phyloP scores from a whole-genome alignment of 495 filamentous ascomycete species.

The Lasiosphaeria ovina region DNA sequence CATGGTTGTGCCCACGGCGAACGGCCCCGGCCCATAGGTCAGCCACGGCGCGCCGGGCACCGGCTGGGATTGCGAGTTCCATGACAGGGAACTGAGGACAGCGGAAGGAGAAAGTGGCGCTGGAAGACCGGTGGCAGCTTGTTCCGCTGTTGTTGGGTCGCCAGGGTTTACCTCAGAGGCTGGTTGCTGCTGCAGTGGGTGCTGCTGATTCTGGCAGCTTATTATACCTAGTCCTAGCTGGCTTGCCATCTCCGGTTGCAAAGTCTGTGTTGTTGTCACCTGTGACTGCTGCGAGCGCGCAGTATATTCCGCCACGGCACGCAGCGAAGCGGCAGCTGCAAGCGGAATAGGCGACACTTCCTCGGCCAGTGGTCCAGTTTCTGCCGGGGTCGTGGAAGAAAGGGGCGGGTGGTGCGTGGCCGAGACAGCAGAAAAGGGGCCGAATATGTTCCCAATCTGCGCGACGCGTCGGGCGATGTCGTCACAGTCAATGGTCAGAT shows the following conservation, averaged over 20 bases:
- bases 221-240: too few species aligned
- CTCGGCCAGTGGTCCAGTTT: too few species aligned
- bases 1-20: not conserved
- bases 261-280: too few species aligned
- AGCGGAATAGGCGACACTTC: too few species aligned
- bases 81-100: not conserved
- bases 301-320: too few species aligned
- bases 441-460: slow-evolving; percentile 15
- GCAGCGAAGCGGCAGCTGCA: too few species aligned
- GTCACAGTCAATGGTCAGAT: not conserved
- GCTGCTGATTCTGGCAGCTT: too few species aligned
- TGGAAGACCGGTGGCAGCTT: not conserved
- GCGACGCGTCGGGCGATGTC: slow-evolving; percentile 13
- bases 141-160: not conserved
- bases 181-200: too few species aligned
- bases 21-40: slow-evolving; percentile 16
- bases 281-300: too few species aligned
- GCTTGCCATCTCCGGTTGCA: too few species aligned
- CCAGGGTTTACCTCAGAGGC: too few species aligned
- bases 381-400: not conserved
- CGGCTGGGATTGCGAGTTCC: not conserved
- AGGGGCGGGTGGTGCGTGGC: slow-evolving; percentile 4
- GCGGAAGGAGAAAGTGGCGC: slow-evolving; percentile 3
- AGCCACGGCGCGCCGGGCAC: slow-evolving; percentile 2
- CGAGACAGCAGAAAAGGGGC: slow-evolving; percentile 12